Conservation (phyloP, 345 rosid genomes). For the Raphanus raphanistrum region DNA sequence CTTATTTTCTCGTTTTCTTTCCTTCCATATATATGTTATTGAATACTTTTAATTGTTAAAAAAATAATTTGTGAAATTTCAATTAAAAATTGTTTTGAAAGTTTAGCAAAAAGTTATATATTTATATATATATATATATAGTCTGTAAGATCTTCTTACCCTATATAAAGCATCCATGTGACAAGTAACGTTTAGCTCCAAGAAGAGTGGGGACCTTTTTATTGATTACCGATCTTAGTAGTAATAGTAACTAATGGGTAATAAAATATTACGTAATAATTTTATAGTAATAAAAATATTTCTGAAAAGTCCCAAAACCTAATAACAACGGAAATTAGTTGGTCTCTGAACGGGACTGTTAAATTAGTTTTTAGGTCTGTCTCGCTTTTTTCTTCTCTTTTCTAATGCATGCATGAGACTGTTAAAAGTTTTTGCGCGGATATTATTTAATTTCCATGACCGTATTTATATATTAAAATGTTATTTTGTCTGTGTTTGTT, state of each 20-base stretch:
- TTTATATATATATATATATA: not conserved
- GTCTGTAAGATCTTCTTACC: not conserved
- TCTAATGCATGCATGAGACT: conserved; percentile 33
- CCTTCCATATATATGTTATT: not conserved
- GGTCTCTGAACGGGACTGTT: not conserved
- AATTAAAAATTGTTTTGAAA: not conserved
- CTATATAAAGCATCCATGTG: not conserved
- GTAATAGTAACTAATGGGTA: conserved; percentile 14
- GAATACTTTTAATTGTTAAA: not conserved
- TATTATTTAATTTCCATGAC: conserved; percentile 7
- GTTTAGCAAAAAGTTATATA: not conserved
- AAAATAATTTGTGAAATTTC: not conserved
- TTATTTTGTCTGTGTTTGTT: not conserved
- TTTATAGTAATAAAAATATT: not conserved
- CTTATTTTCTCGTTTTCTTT: not conserved
- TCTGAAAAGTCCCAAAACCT: not conserved
- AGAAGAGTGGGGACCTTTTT: conserved; percentile 32
- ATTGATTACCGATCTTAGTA: conserved; percentile 29
- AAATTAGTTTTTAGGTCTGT: not conserved
- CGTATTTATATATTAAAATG: not conserved
- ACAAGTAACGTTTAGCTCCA: conserved; percentile 11
- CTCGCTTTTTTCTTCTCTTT: not conserved
- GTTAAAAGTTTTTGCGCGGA: conserved; percentile 12
- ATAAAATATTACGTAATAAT: not conserved
- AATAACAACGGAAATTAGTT: conserved; percentile 18